These are phyloP conservation scores for Avicennia marina DNA, from an alignment of 257 asterid species.

Conservation along the genomic window DNA sequence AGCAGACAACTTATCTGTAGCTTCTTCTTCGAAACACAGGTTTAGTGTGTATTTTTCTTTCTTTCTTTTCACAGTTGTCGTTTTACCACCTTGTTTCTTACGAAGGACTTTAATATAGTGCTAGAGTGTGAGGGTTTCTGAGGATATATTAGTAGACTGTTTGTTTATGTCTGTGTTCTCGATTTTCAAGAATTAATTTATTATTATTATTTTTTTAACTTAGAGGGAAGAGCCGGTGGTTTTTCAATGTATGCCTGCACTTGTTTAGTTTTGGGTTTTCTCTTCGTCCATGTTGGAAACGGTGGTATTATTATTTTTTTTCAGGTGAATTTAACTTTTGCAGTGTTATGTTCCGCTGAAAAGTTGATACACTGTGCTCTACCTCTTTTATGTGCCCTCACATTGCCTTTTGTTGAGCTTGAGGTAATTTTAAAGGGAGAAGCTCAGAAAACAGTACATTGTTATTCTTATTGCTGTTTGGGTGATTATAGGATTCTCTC, in stretches of 20 bases:
- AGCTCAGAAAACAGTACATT: neutral
- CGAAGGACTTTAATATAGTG: constrained; percentile 16
- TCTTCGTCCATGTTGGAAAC: constrained; percentile 16
- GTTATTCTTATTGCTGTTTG: neutral
- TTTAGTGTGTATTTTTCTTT: constrained; percentile 39
- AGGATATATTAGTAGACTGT: constrained; percentile 4
- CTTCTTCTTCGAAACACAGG: constrained; percentile 58
- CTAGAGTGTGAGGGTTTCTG: no score
- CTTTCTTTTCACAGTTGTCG: constrained; percentile 38
- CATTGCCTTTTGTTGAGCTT: constrained; percentile 15
- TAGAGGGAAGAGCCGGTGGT: constrained; percentile 10
- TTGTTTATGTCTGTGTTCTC: constrained; percentile 17
- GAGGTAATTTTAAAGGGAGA: neutral
- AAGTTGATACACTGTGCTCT: constrained; percentile 38
- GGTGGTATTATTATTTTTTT: constrained; percentile 20
- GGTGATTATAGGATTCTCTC: neutral
- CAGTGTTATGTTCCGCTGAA: constrained; percentile 17
- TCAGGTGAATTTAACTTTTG: constrained; percentile 37
- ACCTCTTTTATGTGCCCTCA: constrained; percentile 14
- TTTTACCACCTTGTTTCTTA: constrained; percentile 32
- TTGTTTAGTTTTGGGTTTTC: constrained; percentile 12
- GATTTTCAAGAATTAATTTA: constrained; percentile 26
- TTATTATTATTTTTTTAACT: neutral
- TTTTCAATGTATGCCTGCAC: constrained; percentile 11
- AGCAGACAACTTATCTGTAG: constrained; percentile 23